Evolutionary conservation across 768 basidiomycete genomes (phyloP), one percentile per base, ranked within the genome.

Genomic region (Agrocybe pediades): DNA sequence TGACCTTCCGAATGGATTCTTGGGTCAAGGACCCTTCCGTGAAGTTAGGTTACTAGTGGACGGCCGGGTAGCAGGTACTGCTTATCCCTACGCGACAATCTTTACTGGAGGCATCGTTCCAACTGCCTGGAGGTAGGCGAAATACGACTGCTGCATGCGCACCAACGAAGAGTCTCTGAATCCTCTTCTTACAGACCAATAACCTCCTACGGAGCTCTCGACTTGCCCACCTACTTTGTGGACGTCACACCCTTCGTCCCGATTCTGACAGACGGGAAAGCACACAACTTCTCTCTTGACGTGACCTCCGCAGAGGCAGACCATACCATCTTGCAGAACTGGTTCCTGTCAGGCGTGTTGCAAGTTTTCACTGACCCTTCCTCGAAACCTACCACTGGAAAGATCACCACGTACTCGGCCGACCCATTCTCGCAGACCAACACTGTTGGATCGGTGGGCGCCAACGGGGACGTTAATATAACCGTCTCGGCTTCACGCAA

Each of bases 181-280:
- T 17, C 33, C n/a, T 11, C 33, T 16, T 26, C 4, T 20, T 33
- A 8, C 44, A 85, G 86, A 45, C 89, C 89, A 1, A 89, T 91
- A 65, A 78, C 87, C 1, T 82, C 89, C 1, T 91, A 90, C 54
- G 87, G 88, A 9, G 87, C 88, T 2, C 70, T 90, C 21, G 88
- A 91, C 60, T 75, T 89, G 11, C 90, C 90, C 1, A 88, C 85
- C 1, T 92, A 91, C 66, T 85, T 85, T 65, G 58, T 92, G 17
- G 90, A 92, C 66, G 67, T 90, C 48, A 90, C 90, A 7, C 88
- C 90, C 1, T 92, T 92, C 65, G 78, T 87, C 0, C 88, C 88
- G 6, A 62, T 85, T 17, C 75, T 92, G 29, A 77, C 84, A 0
- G 88, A 89, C 52, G 85, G 85, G 2, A 66, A 79, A n/a, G 73